These are phyloP conservation scores for Escovopsis sp. DNA, from an alignment of 2,329 filamentous ascomycete genomes.

Conservation along the genomic window DNA sequence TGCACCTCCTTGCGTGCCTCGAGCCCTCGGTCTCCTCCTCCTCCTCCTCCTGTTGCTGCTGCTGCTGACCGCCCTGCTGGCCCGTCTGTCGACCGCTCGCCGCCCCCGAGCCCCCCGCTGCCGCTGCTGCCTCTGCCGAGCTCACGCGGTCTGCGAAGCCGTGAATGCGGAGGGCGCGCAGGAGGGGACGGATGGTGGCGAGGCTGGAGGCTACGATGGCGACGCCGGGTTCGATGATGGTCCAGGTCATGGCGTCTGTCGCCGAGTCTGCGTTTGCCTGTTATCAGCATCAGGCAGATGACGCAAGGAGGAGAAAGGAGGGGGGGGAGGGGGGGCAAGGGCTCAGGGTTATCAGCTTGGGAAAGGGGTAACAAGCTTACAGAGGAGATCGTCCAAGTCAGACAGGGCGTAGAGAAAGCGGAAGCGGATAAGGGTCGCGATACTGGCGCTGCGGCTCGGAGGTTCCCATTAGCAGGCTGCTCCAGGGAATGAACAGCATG, in stretches of 20 bases:
- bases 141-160: conserved; percentile 23
- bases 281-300: background rate
- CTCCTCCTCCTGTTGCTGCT: conserved; percentile 13
- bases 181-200: conserved; percentile 37
- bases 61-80: too few species aligned
- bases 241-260: conserved; percentile 40
- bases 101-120: conserved; percentile 13
- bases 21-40: conserved; percentile 13
- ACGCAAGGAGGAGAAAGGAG: conserved; percentile 1
- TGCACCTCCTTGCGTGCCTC: conserved; percentile 7
- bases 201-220: conserved; percentile 39
- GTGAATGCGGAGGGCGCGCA: conserved; percentile 30
- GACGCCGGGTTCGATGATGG: conserved; percentile 39
- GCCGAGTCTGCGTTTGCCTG: conserved; percentile 22
- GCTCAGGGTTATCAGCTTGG: too few species aligned
- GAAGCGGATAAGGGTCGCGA: conserved; percentile 37
- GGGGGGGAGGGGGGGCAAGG: too few species aligned
- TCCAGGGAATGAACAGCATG: too few species aligned
- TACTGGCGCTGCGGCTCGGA: conserved; percentile 34
- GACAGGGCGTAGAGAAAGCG: conserved; percentile 31
- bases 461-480: too few species aligned
- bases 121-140: too few species aligned
- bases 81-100: conserved; percentile 18
- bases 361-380: conserved; percentile 21
- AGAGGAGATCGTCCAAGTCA: conserved; percentile 30